Percentiles rank a stretch among this genome's conserved stretches.
Conservation (phyloP, 192 early-diverging fungal genomes). For the Phycomyces nitens region DNA sequence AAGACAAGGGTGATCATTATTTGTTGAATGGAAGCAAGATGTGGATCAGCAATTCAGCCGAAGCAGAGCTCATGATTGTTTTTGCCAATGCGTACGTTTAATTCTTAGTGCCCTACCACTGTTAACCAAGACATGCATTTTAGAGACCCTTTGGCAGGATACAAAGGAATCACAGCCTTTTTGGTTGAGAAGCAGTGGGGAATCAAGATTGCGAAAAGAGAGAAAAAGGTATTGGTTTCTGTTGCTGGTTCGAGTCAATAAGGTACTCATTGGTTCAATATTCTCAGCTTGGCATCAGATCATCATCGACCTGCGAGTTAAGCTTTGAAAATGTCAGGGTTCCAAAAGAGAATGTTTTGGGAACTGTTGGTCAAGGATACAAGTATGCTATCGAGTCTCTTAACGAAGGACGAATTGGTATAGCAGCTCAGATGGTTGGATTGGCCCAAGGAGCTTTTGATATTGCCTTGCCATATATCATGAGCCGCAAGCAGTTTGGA, state of each 20-base stretch:
- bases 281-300: constrained; percentile 83
- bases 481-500: constrained; percentile 94
- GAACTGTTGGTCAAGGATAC: constrained; percentile 95
- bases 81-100: constrained; percentile 83
- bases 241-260: not conserved
- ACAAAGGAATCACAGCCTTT: constrained; percentile 98
- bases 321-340: constrained; percentile 88
- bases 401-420: constrained; percentile 98
- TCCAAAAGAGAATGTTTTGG: constrained; percentile 83
- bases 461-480: constrained; percentile 82
- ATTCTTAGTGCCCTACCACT: too few species aligned
- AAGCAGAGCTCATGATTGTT: constrained; percentile 94
- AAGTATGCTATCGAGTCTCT: constrained; percentile 97
- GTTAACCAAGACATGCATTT: not conserved
- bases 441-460: constrained; percentile 93
- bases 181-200: constrained; percentile 71
- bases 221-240: constrained; percentile 63
- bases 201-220: constrained; percentile 84
- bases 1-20: constrained; percentile 85
- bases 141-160: constrained; percentile 79
- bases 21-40: constrained; percentile 86
- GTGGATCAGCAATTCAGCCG: constrained; percentile 94
- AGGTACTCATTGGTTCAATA: constrained; percentile 40
- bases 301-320: constrained; percentile 91
- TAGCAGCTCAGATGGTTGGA: constrained; percentile 98